Conservation (phyloP, 108 stramenopile species). For the Cyclotella choctawhatcheeana region DNA sequence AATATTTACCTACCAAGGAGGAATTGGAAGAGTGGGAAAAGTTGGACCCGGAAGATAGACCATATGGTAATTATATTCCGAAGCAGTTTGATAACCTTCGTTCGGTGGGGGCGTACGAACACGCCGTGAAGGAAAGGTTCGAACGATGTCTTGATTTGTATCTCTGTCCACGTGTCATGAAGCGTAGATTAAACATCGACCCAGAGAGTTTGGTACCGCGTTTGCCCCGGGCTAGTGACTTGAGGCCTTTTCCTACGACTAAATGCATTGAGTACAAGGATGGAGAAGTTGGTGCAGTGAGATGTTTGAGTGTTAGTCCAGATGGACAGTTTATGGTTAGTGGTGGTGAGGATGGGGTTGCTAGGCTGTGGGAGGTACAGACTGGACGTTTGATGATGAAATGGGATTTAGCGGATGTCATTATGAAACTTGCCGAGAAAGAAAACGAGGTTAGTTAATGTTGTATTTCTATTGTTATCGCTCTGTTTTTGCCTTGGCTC, state of each 20-base stretch:
- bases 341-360: conserved; percentile 89
- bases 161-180: conserved; percentile 95
- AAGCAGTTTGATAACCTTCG: conserved; percentile 89
- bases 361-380: conserved; percentile 96
- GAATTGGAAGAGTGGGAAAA: conserved; percentile 94
- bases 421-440: conserved; percentile 11
- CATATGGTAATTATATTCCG: conserved; percentile 90
- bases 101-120: conserved; percentile 93
- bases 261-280: conserved; percentile 80
- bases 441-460: conserved; percentile 41
- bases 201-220: conserved; percentile 96
- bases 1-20: conserved; percentile 95
- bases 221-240: conserved; percentile 92
- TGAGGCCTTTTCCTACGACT: conserved; percentile 96
- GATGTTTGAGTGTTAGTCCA: conserved; percentile 85
- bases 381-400: conserved; percentile 77
- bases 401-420: conserved; percentile 68
- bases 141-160: conserved; percentile 99
- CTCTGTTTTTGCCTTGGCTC: neutral
- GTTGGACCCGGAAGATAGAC: conserved; percentile 89
- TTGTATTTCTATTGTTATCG: neutral
- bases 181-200: conserved; percentile 95
- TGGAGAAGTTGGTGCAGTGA: conserved; percentile 59
- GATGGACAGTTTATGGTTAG: conserved; percentile 97
- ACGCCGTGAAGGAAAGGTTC: conserved; percentile 94